These are phyloP conservation scores for Dentipellis fragilis DNA, from an alignment of 768 basidiomycete species.

Conservation along the genomic window DNA sequence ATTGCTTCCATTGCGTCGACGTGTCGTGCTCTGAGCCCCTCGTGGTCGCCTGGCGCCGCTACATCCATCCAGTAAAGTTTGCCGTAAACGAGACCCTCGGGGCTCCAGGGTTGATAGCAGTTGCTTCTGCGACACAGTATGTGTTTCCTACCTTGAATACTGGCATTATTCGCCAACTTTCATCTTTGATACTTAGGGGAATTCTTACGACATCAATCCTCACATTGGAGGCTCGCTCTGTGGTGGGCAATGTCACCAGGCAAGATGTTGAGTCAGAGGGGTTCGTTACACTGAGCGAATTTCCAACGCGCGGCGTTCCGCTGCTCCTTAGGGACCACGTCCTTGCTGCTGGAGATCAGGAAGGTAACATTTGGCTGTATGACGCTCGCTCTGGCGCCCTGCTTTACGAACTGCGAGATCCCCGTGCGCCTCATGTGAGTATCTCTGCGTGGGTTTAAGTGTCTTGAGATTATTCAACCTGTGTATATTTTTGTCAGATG, in stretches of 20 bases:
- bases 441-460: not conserved
- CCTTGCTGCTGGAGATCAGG: not conserved
- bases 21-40: not conserved
- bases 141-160: not conserved
- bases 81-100: not conserved
- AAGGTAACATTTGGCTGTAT: constrained; percentile 1
- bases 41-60: not conserved
- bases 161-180: not conserved
- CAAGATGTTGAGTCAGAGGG: not conserved
- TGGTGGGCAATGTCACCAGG: not conserved
- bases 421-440: not conserved
- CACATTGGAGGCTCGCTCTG: not conserved
- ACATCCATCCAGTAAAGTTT: not conserved
- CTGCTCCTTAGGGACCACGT: not conserved
- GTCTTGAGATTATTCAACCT: not conserved
- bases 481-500: not conserved
- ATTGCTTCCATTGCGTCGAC: constrained; percentile 1
- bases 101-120: not conserved
- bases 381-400: not conserved
- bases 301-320: not conserved
- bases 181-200: not conserved
- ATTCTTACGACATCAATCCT: not conserved
- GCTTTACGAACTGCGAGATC: not conserved
- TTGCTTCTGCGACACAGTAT: not conserved
- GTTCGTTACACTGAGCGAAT: not conserved